Evolutionary conservation across 1,284 basidiomycete genomes (phyloP), one percentile per base, ranked within the genome.

Genomic region (Sphagnurus paluster): DNA sequence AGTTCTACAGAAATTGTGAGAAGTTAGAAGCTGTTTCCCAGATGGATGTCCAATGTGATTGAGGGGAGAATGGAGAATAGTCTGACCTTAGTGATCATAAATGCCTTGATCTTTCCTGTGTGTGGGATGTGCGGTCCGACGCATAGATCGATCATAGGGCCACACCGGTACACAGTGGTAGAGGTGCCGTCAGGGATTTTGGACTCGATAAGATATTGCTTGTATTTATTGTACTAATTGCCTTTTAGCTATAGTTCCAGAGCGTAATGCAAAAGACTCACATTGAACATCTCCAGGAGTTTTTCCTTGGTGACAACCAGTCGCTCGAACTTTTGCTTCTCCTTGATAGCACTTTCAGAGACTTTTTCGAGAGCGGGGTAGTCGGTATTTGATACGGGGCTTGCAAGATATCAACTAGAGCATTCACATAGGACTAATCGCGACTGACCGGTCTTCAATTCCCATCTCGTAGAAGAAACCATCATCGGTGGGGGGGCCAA

Each of bases 401-500:
- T 88, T 26, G 49, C 29, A 28, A 37, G 10, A 16, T 20, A 49
- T 55, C 9, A 61, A 43, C 44, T 35, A 4, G 24, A 9, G 21
- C 10, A 25, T 32, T 41, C 8, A 4, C 28, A 19, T 1, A 16
- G 30, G 24, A 23, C 33, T 26, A n/a, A 26, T 13, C n/a, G 3
- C 16, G 8, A 57, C 71, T 26, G 39, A 80, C 84, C 86, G 73
- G 44, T 90, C 83, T 30, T 81, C 71, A 46, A 87, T 90, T 5
- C 79, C 82, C 97, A 99, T 99, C 68, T 99, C 97, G 67, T 99
- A 99, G 80, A 97, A 99, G 80, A 99, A 99, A 11, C 97, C 97
- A 23, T 99, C 96, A 34, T 98, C 94, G 2, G 93, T 95, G 16
- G 97, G 97, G 16, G 97, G 97, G 11, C 97, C 97, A 57, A 98